Percentiles rank a stretch among this genome's conserved stretches.
phyloP scores from a whole-genome alignment of 495 filamentous ascomycete species.

The Talaromyces liani region DNA sequence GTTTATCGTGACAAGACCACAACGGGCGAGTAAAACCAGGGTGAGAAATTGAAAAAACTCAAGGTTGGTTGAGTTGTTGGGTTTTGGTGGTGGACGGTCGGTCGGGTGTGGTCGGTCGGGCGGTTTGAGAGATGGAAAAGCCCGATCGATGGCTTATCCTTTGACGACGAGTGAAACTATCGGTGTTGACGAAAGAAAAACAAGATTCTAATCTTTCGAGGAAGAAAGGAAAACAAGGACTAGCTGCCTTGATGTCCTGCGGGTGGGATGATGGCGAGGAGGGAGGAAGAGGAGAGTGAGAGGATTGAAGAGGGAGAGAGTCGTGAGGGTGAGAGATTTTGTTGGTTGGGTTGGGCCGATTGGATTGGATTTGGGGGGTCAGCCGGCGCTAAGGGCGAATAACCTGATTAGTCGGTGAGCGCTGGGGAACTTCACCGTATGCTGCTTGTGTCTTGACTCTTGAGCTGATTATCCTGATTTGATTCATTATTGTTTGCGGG shows the following conservation, averaged over 20 bases:
- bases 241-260: slow-evolving; percentile 27
- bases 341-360: neutral
- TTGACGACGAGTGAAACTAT: neutral
- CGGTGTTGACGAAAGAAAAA: neutral
- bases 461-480: neutral
- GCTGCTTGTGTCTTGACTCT: neutral
- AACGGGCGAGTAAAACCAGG: neutral
- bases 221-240: slow-evolving; percentile 25
- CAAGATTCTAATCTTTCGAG: neutral
- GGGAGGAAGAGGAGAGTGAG: slow-evolving; percentile 12
- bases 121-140: neutral
- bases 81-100: neutral
- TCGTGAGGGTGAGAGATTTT: slow-evolving; percentile 12
- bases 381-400: slow-evolving; percentile 5
- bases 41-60: neutral
- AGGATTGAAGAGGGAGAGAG: slow-evolving; percentile 6
- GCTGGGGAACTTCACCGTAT: neutral
- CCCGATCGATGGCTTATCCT: neutral
- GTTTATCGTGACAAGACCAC: neutral
- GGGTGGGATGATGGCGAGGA: slow-evolving; percentile 13
- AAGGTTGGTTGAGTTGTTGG: neutral
- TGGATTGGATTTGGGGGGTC: neutral
- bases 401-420: slow-evolving; percentile 4
- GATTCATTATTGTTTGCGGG: neutral
- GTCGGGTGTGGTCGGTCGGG: neutral